These are phyloP conservation scores for Conticribra weissflogii DNA, from an alignment of 108 stramenopile species.

Conservation along the genomic window DNA sequence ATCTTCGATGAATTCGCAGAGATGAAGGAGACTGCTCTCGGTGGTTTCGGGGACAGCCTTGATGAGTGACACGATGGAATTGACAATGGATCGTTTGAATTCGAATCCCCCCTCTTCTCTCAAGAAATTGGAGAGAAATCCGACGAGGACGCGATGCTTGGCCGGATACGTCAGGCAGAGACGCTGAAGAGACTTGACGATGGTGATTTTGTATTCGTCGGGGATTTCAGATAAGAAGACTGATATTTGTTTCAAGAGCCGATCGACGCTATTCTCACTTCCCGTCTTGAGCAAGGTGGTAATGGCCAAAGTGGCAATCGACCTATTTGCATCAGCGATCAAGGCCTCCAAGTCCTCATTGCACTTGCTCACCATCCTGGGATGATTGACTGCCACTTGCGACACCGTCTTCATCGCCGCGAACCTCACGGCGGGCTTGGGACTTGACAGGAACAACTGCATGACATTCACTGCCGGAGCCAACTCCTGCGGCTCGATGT, in stretches of 20 bases:
- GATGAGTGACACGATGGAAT: conserved; percentile 82
- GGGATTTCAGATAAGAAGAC: conserved; percentile 98
- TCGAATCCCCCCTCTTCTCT: conserved; percentile 89
- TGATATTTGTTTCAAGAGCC: conserved; percentile 97
- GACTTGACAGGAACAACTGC: conserved; percentile 92
- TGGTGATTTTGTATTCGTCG: conserved; percentile 97
- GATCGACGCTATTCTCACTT: conserved; percentile 92
- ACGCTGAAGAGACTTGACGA: conserved; percentile 80
- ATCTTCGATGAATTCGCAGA: conserved; percentile 95
- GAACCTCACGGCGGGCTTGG: conserved; percentile 94
- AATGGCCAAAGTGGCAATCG: conserved; percentile 98
- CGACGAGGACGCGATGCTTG: conserved; percentile 82
- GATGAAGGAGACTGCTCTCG: conserved; percentile 77
- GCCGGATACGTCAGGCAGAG: conserved; percentile 85
- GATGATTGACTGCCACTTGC: conserved; percentile 89
- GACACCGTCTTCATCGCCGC: conserved; percentile 96
- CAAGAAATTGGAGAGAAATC: conserved; percentile 85
- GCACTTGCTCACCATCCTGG: conserved; percentile 95
- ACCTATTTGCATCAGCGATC: conserved; percentile 94
- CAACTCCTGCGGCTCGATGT: conserved; percentile 93
- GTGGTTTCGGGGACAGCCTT: conserved; percentile 77
- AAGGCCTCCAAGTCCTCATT: conserved; percentile 98
- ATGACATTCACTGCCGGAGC: conserved; percentile 95
- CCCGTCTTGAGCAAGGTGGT: conserved; percentile 99
- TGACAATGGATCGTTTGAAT: conserved; percentile 89